Conservation (phyloP, 2,329 filamentous ascomycete species). For the Immersiporthe knoxdaviesiana region DNA sequence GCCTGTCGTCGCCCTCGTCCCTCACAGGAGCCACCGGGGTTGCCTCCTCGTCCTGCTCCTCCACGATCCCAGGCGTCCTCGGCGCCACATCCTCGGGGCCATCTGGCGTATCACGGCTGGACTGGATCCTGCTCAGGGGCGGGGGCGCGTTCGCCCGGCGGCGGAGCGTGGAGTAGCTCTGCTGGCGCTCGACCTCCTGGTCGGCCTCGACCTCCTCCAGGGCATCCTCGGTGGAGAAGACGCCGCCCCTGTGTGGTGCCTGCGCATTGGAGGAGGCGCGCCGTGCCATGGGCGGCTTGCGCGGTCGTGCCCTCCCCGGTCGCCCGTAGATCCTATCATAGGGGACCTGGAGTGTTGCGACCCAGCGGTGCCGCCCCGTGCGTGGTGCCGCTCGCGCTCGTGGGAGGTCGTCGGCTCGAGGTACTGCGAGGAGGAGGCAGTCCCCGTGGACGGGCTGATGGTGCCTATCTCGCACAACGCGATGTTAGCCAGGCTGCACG, state of each 20-base stretch:
- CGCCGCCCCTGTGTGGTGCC: constrained; percentile 77
- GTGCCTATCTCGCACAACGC: constrained; percentile 37
- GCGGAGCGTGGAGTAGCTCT: constrained; percentile 45
- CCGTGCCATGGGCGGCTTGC: constrained; percentile 74
- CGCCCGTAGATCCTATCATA: constrained; percentile 51
- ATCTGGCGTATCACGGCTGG: constrained; percentile 34
- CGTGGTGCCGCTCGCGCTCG: constrained; percentile 41
- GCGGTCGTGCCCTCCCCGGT: constrained; percentile 57
- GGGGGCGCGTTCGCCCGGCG: constrained; percentile 39
- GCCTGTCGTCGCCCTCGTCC: constrained; percentile 23
- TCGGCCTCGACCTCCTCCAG: constrained; percentile 78
- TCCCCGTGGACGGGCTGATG: constrained; percentile 38
- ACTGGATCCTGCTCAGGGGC: constrained; percentile 39
- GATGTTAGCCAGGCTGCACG: constrained; percentile 11
- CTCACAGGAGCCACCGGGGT: constrained; percentile 5
- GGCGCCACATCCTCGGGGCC: constrained; percentile 29
- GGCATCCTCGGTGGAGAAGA: constrained; percentile 92
- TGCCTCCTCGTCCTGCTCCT: constrained; percentile 30
- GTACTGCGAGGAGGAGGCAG: constrained; percentile 29
- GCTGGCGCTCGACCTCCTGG: constrained; percentile 50
- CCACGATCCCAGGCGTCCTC: constrained; percentile 23
- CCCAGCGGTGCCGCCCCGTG: constrained; percentile 45
- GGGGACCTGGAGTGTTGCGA: constrained; percentile 42
- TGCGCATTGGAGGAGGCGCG: constrained; percentile 72
- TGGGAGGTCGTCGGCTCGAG: constrained; percentile 30